Percentiles rank a stretch among this genome's conserved stretches.
Evolutionary conservation across 2,329 filamentous ascomycete genomes (phyloP).

Genomic region (Trichophyton mentagrophytes): DNA sequence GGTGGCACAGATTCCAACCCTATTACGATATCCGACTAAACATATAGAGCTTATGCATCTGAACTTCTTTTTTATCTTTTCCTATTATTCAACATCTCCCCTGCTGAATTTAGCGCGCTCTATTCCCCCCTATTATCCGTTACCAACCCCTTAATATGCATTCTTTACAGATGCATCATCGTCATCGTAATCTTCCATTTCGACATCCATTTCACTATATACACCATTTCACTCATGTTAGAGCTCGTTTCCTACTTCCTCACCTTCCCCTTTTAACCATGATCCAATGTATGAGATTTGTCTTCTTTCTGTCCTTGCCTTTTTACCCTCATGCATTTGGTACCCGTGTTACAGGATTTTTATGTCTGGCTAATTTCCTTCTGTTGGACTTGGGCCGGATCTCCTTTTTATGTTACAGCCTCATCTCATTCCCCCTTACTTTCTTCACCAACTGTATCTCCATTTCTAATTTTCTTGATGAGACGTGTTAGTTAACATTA

Average conservation of each 20-base stretch:
- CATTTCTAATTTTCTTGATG: neutral
- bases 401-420: neutral
- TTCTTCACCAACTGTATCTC: neutral
- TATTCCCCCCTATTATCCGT: neutral
- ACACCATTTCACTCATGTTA: neutral
- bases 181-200: neutral
- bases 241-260: neutral
- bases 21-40: conserved; percentile 4
- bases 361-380: neutral
- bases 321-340: neutral
- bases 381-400: neutral
- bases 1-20: neutral
- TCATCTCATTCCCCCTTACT: neutral
- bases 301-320: neutral
- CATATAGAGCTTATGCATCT: neutral
- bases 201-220: neutral
- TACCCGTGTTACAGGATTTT: neutral
- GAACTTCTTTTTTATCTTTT: neutral
- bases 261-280: neutral
- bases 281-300: conserved; percentile 1
- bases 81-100: neutral
- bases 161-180: neutral
- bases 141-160: neutral
- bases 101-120: neutral
- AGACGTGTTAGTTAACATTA: neutral